Evolutionary conservation across 2,329 filamentous ascomycete genomes (phyloP), one percentile per base, ranked within the genome.

Genomic region (Neonectria ditissima): DNA sequence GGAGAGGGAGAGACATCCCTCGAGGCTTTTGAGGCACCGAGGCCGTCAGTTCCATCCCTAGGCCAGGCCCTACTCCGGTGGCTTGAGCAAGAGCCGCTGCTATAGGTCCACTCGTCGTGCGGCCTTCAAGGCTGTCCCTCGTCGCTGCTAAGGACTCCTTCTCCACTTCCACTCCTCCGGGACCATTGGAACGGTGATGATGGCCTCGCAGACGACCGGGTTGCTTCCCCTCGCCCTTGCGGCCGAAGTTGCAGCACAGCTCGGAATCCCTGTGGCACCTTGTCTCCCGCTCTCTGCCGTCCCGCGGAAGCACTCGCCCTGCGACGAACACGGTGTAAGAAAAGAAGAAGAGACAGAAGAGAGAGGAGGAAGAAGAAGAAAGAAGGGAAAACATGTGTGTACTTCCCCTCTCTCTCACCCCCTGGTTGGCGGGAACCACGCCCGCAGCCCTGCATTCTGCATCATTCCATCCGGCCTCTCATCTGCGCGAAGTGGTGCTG

Each of bases 111-210:
- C 45, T 24, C 20, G 48, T 24, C 28, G 18, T 52, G 18, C 43
- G 39, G 39, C 24, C 48, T 50, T 43, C 47, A 59, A 59, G 56
- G 48, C 56, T 59, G 48, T 32, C 26, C 18, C 39, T 48, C 45
- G 45, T 48, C 45, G 26, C 45, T 48, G 34, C 34, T 37, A 8
- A 37, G 34, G 6, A 6, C 24, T 26, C 6, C 24, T 51, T 48
- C 34, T 60, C 55, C 55, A 59, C 61, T 63, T 60, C 55, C 61
- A 63, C 56, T 60, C 43, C 61, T 51, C 56, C 61, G 51, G 48
- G 50, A 39, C 44, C 32, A 34, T 57, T n/a, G n/a, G 30, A 47
- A 51, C 32, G 39, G 39, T 56, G 55, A 63, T 22, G 41, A 63
- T 63, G 53, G 41, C 59, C 39, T 62, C 53, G 41, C 47, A 47